phyloP scores from a whole-genome alignment of 352 stramenopile species.

The Phytophthora aleatoria region DNA sequence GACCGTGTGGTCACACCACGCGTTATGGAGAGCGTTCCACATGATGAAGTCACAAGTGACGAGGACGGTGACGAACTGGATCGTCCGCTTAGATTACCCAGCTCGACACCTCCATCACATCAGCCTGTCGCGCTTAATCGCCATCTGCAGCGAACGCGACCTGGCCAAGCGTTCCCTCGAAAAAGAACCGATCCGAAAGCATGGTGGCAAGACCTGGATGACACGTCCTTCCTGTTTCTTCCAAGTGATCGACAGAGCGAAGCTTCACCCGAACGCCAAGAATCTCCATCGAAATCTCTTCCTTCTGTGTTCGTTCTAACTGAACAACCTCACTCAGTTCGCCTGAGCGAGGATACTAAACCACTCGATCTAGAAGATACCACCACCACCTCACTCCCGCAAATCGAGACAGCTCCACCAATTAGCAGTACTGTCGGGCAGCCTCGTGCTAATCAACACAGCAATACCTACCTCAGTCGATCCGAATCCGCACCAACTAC shows the following conservation, averaged over 20 bases:
- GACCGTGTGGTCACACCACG: slow-evolving; percentile 27
- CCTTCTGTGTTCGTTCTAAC: slow-evolving; percentile 32
- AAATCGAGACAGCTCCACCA: slow-evolving; percentile 11
- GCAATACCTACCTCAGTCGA: slow-evolving; percentile 16
- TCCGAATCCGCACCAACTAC: slow-evolving; percentile 58
- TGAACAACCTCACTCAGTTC: slow-evolving; percentile 16
- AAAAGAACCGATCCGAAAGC: slow-evolving; percentile 40
- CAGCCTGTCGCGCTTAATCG: slow-evolving; percentile 28
- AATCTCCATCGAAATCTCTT: slow-evolving; percentile 14
- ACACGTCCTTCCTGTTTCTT: slow-evolving; percentile 24
- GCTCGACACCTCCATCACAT: slow-evolving; percentile 32
- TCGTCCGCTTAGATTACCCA: slow-evolving; percentile 21
- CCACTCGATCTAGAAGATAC: neutral
- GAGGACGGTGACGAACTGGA: slow-evolving; percentile 17
- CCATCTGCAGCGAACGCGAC: slow-evolving; percentile 33
- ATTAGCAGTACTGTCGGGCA: neutral
- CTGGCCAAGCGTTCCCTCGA: slow-evolving; percentile 32
- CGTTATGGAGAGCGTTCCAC: neutral
- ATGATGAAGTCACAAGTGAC: slow-evolving; percentile 8
- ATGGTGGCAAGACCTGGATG: slow-evolving; percentile 43
- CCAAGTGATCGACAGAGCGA: slow-evolving; percentile 11
- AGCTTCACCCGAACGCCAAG: slow-evolving; percentile 5
- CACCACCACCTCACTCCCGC: slow-evolving; percentile 3
- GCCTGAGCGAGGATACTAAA: slow-evolving; percentile 5
- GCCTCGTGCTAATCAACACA: neutral